Base-by-base conservation (phyloP, 805 yeast genomes). In the Priceomyces medius region DNA sequence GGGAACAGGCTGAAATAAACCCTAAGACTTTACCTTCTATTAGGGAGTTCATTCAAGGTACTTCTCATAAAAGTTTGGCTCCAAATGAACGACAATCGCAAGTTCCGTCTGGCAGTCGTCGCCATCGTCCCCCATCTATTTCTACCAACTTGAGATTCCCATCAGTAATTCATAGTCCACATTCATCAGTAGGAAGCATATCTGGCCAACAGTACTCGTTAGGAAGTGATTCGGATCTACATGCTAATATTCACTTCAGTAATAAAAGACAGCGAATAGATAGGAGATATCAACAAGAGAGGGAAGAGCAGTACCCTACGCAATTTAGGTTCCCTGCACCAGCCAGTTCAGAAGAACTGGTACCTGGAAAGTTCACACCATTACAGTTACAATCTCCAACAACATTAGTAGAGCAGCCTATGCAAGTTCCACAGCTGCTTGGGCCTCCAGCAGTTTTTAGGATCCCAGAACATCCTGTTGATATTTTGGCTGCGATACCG, bases 101-200 rank as follows among this genome's bases (percentile, higher is more conserved):
- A 8, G 20, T 17, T 7, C 21, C 33, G 3, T 17, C 7, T 8
- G 34, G 31, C 18, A 28, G 12, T 7, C 38, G 19, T 5, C 8
- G 13, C 12, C 10, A 17, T 7, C 20, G 28, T 14, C 19, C 7
- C 4, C 42, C n/a, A 12, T 40, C 42, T 3, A 35, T 21, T 12
- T 35, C 31, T 19, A 27, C 38, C 9, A 13, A 17, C 14, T 13
- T 40, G 9, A 5, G 29, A 3, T 23, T 32, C 13, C 42, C 38
- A 9, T 40, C 42, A 9, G 37, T 28, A n/a, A 20, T 18, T 7
- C 42, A 40, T 20, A 40, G 33, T 7, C 42, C 42, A 5, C 37
- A 35, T 4, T 33, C 37, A 20, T 40, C 42, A 16, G 12, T 26
- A 8, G 42, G 31, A 10, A 28, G 38, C 19, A 9, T 20, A 20